Evolutionary conservation across 1,284 basidiomycete species (phyloP).

Genomic region (Ustilago vetiveriae): DNA sequence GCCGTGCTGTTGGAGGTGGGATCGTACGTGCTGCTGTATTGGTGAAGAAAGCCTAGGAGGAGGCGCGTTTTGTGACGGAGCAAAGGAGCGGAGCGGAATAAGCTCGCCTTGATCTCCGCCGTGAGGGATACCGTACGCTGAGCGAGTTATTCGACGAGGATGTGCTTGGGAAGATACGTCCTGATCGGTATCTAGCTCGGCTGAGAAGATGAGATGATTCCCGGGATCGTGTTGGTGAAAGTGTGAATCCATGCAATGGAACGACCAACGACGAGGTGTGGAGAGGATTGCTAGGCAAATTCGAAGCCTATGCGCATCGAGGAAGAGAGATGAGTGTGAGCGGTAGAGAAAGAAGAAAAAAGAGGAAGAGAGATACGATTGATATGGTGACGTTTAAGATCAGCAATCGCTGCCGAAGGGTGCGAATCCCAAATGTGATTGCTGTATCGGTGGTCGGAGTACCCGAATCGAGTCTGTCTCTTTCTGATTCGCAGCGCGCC

Average conservation of each 20-base stretch:
- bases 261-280: not conserved
- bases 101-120: slow-evolving; percentile 26
- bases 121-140: not conserved
- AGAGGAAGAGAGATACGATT: too few species aligned
- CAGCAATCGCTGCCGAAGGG: too few species aligned
- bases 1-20: slow-evolving; percentile 13
- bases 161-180: not conserved
- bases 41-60: slow-evolving; percentile 9
- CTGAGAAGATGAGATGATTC: slow-evolving; percentile 5
- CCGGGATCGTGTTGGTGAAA: slow-evolving; percentile 1
- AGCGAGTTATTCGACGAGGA: not conserved
- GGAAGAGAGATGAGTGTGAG: not conserved
- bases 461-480: not conserved
- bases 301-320: not conserved
- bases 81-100: slow-evolving; percentile 37
- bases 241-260: slow-evolving; percentile 22
- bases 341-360: too few species aligned
- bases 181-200: not conserved
- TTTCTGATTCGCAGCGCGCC: too few species aligned
- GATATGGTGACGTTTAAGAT: too few species aligned
- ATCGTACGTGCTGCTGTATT: slow-evolving; percentile 14
- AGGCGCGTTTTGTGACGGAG: slow-evolving; percentile 4
- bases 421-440: too few species aligned
- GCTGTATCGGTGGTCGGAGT: not conserved
- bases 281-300: slow-evolving; percentile 1